Evolutionary conservation across 352 stramenopile genomes (phyloP), one percentile per base, ranked within the genome.

Genomic region (Halophytophthora batemanensis): DNA sequence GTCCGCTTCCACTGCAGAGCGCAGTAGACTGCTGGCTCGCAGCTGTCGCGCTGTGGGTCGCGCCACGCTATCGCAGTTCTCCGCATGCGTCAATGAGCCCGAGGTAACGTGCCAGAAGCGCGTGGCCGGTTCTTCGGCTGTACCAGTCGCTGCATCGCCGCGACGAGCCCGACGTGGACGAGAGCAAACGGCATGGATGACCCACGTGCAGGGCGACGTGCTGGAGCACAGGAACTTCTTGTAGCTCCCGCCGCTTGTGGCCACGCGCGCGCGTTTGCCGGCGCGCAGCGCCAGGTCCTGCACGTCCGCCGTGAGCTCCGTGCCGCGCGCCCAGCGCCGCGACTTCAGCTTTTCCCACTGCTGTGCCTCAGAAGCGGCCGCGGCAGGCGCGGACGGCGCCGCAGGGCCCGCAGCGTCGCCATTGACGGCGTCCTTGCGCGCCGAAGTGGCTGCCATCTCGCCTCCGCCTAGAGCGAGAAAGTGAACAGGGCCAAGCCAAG

Each of bases 101-200:
- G 70, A 80, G 45, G 74, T 82, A 17, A 85, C 63, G 63, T 80
- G 78, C 74, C 74, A 85, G 50, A 65, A 64, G 21, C 67, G 64
- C 15, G 31, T 4, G 19, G 25, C 14, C 28, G n/a, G 40, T 42
- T 43, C 45, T 61, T 43, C 39, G 38, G 23, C 41, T 14, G 12
- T 8, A 37, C 38, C 21, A 23, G 5, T 34, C 21, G 28, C 22
- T 1, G 10, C n/a, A 12, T 14, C 36, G 33, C 33, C 11, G 14
- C 17, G 8, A 25, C 37, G 17, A 4, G 18, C 41, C 5, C 28
- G 36, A 34, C 15, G 43, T 6, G 66, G 63, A 1, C 67, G 70
- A 17, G 72, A 74, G 19, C 53, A 68, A 23, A 85, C 71, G 40
- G 71, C 71, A 36, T 82, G 74, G 28, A 82, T 39, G 31, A 82